Conservation (phyloP, 495 filamentous ascomycete genomes). For the Pseudevernia furfuracea region DNA sequence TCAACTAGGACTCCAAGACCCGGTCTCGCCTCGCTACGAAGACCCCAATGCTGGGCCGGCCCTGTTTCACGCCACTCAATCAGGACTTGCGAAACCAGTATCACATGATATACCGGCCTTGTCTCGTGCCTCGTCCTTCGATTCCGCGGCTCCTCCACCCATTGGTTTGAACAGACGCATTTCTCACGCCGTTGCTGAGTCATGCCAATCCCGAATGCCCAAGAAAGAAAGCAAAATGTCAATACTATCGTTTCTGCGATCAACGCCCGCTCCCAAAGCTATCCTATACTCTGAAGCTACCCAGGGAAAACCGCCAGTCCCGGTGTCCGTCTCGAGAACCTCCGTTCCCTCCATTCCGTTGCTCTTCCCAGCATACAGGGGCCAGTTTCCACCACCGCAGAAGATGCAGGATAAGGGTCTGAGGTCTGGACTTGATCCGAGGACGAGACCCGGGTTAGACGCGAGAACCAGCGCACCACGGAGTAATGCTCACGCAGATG, state of each 20-base stretch:
- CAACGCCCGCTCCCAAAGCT: conserved; percentile 11
- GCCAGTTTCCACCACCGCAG: conserved; percentile 1
- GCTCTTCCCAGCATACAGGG: background rate
- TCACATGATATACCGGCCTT: background rate
- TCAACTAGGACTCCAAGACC: background rate
- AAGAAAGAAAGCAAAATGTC: conserved; percentile 6
- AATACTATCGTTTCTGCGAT: conserved; percentile 5
- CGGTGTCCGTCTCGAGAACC: conserved; percentile 6
- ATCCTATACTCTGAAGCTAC: conserved; percentile 13
- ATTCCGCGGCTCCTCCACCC: conserved; percentile 23
- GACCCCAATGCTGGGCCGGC: conserved; percentile 3
- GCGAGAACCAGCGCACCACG: background rate
- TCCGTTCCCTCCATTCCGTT: background rate
- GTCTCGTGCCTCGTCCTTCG: conserved; percentile 20
- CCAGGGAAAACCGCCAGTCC: conserved; percentile 7
- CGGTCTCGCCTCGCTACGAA: conserved; percentile 10
- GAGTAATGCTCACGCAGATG: background rate
- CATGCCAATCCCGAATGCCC: background rate
- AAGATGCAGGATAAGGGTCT: background rate
- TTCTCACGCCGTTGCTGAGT: background rate
- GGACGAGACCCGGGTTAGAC: background rate
- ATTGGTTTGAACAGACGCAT: conserved; percentile 11
- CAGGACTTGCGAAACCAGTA: background rate
- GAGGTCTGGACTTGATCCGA: background rate
- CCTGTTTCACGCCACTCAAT: background rate